Percentiles rank a stretch among this genome's conserved stretches.
Conservation (phyloP, 1,284 basidiomycete species). For the Trichosporon ovoides region DNA sequence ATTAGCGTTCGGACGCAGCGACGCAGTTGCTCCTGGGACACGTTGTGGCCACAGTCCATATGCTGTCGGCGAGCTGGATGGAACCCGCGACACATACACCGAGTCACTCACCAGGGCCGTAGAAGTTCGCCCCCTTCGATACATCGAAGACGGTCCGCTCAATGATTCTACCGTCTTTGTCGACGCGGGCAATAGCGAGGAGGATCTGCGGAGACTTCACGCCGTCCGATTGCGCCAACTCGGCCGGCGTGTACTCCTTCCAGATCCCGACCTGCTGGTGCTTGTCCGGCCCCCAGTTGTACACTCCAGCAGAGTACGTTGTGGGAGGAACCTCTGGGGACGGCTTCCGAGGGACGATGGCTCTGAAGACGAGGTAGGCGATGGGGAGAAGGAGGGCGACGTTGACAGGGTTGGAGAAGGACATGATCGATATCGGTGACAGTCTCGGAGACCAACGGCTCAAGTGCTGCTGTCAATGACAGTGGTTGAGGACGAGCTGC, state of each 20-base stretch:
- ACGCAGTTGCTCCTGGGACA: neutral
- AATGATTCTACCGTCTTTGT: conserved; percentile 38
- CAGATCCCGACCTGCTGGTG: conserved; percentile 72
- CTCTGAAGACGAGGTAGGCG: conserved; percentile 66
- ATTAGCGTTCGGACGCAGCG: neutral
- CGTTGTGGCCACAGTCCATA: neutral
- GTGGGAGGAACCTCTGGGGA: conserved; percentile 19
- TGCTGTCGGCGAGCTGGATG: neutral
- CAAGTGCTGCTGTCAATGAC: no score
- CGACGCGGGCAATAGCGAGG: conserved; percentile 70
- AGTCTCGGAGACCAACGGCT: neutral
- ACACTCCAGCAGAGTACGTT: conserved; percentile 52
- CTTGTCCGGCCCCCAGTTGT: conserved; percentile 77
- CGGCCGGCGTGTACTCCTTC: conserved; percentile 68
- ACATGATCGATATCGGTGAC: conserved; percentile 21
- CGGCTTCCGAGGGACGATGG: conserved; percentile 60
- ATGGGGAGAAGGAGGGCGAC: conserved; percentile 72
- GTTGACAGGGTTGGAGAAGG: conserved; percentile 42
- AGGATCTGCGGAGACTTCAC: conserved; percentile 63
- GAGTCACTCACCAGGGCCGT: conserved; percentile 70
- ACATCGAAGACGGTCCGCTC: conserved; percentile 88
- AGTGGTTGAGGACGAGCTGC: neutral
- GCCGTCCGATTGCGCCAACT: conserved; percentile 65
- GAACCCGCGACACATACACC: neutral
- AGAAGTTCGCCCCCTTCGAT: conserved; percentile 78